A percentile compares a stretch with the other conserved stretches of the same genome.
Evolutionary conservation across 148 eudicot species (phyloP).

Genomic region (Chenopodium berlandieri): DNA sequence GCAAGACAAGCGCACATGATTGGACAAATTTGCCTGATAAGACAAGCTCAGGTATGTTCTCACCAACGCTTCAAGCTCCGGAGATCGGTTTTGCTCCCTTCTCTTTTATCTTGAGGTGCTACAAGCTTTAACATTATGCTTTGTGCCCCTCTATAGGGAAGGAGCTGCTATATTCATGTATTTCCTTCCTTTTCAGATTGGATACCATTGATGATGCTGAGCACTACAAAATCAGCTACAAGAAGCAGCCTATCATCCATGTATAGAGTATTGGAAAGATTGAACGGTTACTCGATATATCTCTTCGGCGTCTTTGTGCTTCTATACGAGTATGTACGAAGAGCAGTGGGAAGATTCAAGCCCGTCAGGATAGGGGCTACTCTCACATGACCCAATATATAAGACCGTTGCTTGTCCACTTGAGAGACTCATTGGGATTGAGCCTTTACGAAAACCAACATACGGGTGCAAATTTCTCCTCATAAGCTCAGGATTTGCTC

Average conservation of each 20-base stretch:
- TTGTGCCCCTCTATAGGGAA: not conserved
- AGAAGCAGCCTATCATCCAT: conserved; percentile 37
- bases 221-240: conserved; percentile 34
- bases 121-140: not conserved
- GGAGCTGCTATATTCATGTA: not conserved
- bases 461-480: not conserved
- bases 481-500: not conserved
- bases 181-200: conserved; percentile 46
- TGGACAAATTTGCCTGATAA: conserved; percentile 74
- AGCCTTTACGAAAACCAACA: not conserved
- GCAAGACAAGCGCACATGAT: conserved; percentile 50
- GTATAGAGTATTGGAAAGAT: conserved; percentile 36
- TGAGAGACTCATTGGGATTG: not conserved
- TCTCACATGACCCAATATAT: conserved; percentile 33
- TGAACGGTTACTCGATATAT: conserved; percentile 44
- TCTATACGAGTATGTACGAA: conserved; percentile 49
- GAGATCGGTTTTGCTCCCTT: not conserved
- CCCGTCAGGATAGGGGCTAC: conserved; percentile 63
- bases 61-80: not conserved
- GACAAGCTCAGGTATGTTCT: conserved; percentile 51
- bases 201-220: conserved; percentile 34
- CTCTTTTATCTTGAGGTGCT: not conserved
- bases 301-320: conserved; percentile 62
- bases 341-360: conserved; percentile 58
- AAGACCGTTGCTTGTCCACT: not conserved